Conservation (phyloP, 768 basidiomycete genomes). For the Kwoniella shandongensis region DNA sequence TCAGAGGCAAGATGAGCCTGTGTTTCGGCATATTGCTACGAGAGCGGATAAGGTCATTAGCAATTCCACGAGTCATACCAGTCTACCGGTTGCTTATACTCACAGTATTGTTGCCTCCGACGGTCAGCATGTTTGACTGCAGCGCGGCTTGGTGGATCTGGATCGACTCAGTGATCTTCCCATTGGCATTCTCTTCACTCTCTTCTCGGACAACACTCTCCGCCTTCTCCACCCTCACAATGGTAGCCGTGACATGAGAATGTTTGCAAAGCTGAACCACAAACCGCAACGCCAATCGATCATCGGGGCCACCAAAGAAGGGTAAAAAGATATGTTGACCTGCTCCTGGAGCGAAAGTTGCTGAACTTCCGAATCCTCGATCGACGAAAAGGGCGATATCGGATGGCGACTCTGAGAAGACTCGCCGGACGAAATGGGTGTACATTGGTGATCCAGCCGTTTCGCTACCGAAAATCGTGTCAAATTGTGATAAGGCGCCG, state of each 20-base stretch:
- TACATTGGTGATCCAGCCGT: conserved; percentile 58
- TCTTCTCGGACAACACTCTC: conserved; percentile 20
- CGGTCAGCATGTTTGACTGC: conserved; percentile 44
- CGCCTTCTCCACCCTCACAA: conserved; percentile 61
- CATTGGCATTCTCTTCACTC: conserved; percentile 7
- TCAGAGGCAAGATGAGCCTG: conserved; percentile 70
- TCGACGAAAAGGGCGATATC: conserved; percentile 89
- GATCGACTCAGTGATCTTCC: conserved; percentile 27
- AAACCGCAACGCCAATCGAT: conserved; percentile 77
- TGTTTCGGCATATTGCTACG: conserved; percentile 65
- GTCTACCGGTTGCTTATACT: conserved; percentile 12
- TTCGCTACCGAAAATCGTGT: conserved; percentile 67
- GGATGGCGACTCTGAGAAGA: conserved; percentile 69
- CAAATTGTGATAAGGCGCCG: conserved; percentile 62
- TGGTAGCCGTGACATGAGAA: conserved; percentile 68
- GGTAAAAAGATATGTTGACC: conserved; percentile 75
- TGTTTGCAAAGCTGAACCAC: conserved; percentile 77
- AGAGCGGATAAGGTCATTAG: conserved; percentile 4
- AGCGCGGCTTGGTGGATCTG: conserved; percentile 44
- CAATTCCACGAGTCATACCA: too few relatives aligned
- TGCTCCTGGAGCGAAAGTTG: conserved; percentile 34
- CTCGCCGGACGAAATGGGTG: conserved; percentile 78
- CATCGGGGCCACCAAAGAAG: conserved; percentile 93
- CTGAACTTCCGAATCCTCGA: conserved; percentile 58
- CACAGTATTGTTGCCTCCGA: conserved; percentile 29